Percentiles rank a stretch among this genome's conserved stretches.
These are phyloP conservation scores for Dimargaris verticillata DNA, from an alignment of 192 early-diverging fungal genomes.

Conservation along the genomic window DNA sequence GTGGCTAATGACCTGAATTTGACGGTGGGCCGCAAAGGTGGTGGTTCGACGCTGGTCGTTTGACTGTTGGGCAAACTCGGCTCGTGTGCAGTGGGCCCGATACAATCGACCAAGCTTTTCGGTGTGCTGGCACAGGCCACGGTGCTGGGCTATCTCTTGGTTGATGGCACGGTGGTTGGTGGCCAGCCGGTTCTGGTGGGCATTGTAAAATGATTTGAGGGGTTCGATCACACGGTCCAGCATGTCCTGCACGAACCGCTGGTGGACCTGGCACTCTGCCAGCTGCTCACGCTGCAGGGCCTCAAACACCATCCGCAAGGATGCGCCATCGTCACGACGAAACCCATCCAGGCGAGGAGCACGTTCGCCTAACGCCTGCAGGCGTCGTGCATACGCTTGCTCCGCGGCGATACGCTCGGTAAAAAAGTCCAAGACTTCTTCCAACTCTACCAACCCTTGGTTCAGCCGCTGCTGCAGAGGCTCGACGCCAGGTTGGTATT, in stretches of 20 bases:
- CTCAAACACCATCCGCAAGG: constrained; percentile 26
- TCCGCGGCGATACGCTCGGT: constrained; percentile 26
- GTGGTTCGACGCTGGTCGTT: neutral
- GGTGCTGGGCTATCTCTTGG: neutral
- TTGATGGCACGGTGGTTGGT: neutral
- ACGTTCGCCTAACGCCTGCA: constrained; percentile 22
- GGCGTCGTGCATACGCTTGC: constrained; percentile 21
- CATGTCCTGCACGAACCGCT: constrained; percentile 24
- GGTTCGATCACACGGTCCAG: constrained; percentile 24
- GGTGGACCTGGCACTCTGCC: constrained; percentile 19
- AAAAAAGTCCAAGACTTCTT: constrained; percentile 25
- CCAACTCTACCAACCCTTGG: constrained; percentile 24
- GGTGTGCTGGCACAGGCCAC: neutral
- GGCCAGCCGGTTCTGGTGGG: neutral
- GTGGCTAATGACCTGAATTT: constrained; percentile 13
- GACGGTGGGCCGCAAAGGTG: neutral
- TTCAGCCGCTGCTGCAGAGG: constrained; percentile 26
- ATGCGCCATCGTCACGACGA: constrained; percentile 29
- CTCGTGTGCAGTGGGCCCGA: constrained; percentile 7
- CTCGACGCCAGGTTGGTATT: constrained; percentile 26
- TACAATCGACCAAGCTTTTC: neutral
- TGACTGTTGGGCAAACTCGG: neutral
- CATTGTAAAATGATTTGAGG: constrained; percentile 12
- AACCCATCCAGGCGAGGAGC: constrained; percentile 18
- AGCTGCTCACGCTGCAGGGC: constrained; percentile 25